phyloP scores from a whole-genome alignment of 140 eudicot genomes.

The Erigeron philadelphicus region DNA sequence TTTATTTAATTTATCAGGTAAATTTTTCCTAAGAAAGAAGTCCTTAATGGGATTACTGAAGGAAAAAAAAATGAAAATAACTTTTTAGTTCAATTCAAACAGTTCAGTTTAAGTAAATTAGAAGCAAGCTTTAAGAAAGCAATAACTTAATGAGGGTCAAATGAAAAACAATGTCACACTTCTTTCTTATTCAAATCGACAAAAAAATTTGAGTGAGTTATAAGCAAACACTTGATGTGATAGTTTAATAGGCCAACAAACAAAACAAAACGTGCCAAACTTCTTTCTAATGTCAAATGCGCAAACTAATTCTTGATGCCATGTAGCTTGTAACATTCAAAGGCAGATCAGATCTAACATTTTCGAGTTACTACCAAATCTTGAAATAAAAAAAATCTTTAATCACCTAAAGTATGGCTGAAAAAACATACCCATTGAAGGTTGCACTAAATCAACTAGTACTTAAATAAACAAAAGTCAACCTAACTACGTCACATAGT shows the following conservation, averaged over 20 bases:
- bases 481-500: not conserved
- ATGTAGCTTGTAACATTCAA: too few species aligned
- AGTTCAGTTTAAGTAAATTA: not conserved
- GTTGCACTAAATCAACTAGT: not conserved
- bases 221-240: not conserved
- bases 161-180: constrained; percentile 1
- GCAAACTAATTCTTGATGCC: too few species aligned
- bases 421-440: too few species aligned
- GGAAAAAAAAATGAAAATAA: too few species aligned
- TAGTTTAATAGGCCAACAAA: not conserved
- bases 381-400: too few species aligned
- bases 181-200: not conserved
- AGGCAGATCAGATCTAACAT: too few species aligned
- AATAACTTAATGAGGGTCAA: not conserved
- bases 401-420: too few species aligned
- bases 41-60: too few species aligned
- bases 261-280: not conserved
- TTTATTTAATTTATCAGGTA: too few species aligned
- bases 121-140: constrained; percentile 10
- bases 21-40: too few species aligned
- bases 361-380: too few species aligned
- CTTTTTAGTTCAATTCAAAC: constrained; percentile 19
- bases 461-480: not conserved
- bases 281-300: too few species aligned
- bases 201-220: not conserved